Percentiles rank a stretch among this genome's conserved stretches.
Evolutionary conservation across 257 asterid species (phyloP).

Genomic region (Solanum bulbocastanum): DNA sequence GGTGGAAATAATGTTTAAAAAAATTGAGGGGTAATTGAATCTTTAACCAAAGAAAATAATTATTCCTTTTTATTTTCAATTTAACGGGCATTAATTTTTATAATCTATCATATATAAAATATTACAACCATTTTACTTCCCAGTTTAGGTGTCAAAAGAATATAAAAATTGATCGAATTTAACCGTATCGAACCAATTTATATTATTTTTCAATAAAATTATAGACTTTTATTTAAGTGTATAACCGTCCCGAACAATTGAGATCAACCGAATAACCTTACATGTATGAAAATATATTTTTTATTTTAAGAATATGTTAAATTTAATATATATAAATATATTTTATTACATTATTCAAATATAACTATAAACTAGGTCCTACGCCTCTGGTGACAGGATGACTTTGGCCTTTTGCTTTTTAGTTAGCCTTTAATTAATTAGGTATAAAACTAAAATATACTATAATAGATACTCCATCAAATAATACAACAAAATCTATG

Average conservation of each 20-base stretch:
- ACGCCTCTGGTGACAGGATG: not conserved
- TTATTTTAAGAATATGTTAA: not conserved
- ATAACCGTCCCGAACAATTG: too few relatives aligned
- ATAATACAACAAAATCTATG: not conserved
- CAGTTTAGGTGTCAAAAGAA: not conserved
- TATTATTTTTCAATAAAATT: too few relatives aligned
- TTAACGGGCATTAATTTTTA: not conserved
- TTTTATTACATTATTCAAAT: not conserved
- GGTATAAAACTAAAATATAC: not conserved
- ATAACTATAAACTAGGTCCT: not conserved
- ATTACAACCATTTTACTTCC: not conserved
- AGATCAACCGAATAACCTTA: not conserved
- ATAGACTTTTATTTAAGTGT: too few relatives aligned
- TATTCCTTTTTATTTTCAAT: not conserved
- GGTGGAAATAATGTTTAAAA: not conserved
- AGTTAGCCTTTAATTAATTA: not conserved
- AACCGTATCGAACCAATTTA: not conserved
- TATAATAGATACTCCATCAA: not conserved
- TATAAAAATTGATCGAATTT: not conserved
- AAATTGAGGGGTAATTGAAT: not conserved
- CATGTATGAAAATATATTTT: not conserved
- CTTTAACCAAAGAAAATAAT: not conserved
- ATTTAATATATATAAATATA: too few relatives aligned
- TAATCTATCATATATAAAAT: too few relatives aligned
- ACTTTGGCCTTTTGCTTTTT: not conserved